Evolutionary conservation across 306 rosid species (phyloP), one percentile per base, ranked within the genome.

Genomic region (Adenanthera pavonina): DNA sequence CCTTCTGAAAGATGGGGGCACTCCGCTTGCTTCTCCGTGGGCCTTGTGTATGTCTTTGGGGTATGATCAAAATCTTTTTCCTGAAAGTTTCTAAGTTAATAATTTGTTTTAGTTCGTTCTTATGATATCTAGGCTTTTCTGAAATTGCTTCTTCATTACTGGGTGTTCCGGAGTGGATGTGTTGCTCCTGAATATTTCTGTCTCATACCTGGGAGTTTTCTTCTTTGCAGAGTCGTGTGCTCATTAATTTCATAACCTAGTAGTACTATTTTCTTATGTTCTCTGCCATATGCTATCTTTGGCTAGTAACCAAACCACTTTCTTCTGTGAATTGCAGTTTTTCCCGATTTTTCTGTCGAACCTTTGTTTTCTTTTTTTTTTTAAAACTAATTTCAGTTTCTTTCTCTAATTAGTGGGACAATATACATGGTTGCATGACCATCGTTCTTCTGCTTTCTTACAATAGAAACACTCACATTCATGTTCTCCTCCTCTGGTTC

Each of bases 1-100:
- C 98, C 97, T 84, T 88, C 97, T 82, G 97, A 93, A 78, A 85
- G 99, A 95, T 95, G 99, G 99, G 99, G 99, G 72, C 99, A 95
- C 88, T 88, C 99, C 74, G 91, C 98, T 86, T 93, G 97, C 73
- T 88, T 72, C 81, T 87, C 90, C 72, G 86, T 78, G 25, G 93
- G 97, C 62, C 78, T 83, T 76, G 87, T 93, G 84, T 93, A 90
- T 86, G 84, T 93, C 68, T 95, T 88, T 85, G 99, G 99, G 98
- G 99, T 95, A 95, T 70, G 94, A 38, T 15, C 19, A n/a, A 49
- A 69, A 57, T 72, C 49, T 30, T 68, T 80, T 64, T 13, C 36
- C 6, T 41, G 2, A 59, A 33, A 0, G 20, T 17, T 34, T 38
- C 56, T 25, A 49, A 43, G 38, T 78, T 72, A 13, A 46, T 78